phyloP scores from a whole-genome alignment of 2,329 filamentous ascomycete species.

The Alternaria postmessia region DNA sequence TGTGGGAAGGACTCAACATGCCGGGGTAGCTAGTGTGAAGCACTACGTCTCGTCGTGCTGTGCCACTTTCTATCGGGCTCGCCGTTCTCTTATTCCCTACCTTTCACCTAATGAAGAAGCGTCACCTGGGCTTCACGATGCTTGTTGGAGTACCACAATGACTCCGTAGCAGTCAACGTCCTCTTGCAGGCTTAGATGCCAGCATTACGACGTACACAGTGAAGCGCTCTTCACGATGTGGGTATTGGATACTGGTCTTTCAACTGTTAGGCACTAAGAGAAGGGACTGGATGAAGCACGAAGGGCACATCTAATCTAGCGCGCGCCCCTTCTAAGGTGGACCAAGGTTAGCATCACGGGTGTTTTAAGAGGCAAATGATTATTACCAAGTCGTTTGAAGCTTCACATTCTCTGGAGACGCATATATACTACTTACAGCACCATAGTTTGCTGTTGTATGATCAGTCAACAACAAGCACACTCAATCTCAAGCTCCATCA shows the following conservation, averaged over 20 bases:
- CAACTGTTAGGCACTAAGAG: not conserved
- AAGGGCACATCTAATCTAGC: not conserved
- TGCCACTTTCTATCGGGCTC: not conserved
- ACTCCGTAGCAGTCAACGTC: conserved; percentile 1
- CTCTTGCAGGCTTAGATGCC: not conserved
- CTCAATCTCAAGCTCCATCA: not conserved
- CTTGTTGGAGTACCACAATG: not conserved
- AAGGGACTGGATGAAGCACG: not conserved
- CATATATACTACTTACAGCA: not conserved
- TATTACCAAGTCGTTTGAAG: not conserved
- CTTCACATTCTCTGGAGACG: not conserved
- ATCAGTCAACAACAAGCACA: not conserved
- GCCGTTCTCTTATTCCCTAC: not conserved
- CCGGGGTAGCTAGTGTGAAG: not conserved
- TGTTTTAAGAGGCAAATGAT: not conserved
- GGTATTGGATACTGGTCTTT: not conserved
- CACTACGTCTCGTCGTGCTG: not conserved
- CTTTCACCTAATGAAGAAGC: not conserved
- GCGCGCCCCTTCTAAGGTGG: not conserved
- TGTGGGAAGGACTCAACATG: not conserved
- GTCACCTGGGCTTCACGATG: not conserved
- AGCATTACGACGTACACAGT: not conserved
- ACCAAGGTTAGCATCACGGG: not conserved
- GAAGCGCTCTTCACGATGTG: conserved; percentile 6
- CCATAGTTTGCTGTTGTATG: not conserved